Base-by-base conservation (phyloP, 164 flowering plant species). In the Platanus orientalis region DNA sequence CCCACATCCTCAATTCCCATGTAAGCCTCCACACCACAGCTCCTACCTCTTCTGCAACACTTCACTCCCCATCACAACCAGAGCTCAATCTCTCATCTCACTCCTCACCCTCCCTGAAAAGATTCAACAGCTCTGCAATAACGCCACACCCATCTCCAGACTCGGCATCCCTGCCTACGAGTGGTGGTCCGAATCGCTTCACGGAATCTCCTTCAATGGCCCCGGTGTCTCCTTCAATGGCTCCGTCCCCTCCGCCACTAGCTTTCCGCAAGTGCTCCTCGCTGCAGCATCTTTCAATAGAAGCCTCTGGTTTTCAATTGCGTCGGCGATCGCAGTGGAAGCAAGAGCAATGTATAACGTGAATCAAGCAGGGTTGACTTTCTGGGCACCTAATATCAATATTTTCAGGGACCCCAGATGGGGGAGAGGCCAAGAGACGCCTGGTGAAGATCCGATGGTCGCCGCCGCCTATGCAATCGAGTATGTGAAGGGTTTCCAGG, bases 391-490 rank as follows among this genome's bases (percentile, higher is more conserved):
- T 2, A 82, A 76, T 78, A 73, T 88, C 12, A 90, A 90, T 52
- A 65, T 90, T 17, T 90, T 86, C 56, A 83, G 97, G 68, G 97
- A 90, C 65, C 97, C 97, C 51, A 84, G 94, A 67, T 90, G 97
- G 97, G 94, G 95, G n/a, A 79, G 97, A 55, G 97, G 97, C 47
- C 91, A 88, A 62, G 94, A 90, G 75, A 90, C 92, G 4, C 92
- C 94, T 0, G 97, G 97, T 12, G 97, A 90, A 67, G 96, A 90
- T 68, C 96, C 96, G 0, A 57, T 81, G 80, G 80, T 86, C 30
- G 81, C 73, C 14, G 75, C 93, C 16, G 81, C 76, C 57, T 90
- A 64, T 64, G 85, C 83, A 0, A 56, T 81, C 36, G 87, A 85
- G 73, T 87, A 71, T 68, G 92, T 90, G 40, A 81, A 58, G 68